A percentile compares a stretch with the other conserved stretches of the same genome.
Evolutionary conservation across 2,329 filamentous ascomycete genomes (phyloP).

Genomic region (Cladophialophora psammophila): DNA sequence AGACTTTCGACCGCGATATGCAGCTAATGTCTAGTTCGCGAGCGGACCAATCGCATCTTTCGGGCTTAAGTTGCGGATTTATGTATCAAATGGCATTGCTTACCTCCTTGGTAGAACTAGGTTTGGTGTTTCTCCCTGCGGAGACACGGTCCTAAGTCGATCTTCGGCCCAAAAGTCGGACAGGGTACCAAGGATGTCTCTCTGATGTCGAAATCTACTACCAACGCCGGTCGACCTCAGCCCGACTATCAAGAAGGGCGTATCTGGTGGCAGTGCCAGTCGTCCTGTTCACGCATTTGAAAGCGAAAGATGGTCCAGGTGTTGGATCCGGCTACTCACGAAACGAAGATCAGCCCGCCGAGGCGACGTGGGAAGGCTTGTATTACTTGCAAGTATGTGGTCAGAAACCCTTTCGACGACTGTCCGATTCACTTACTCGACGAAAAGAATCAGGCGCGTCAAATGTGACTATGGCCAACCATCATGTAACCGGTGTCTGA

Average conservation of each 20-base stretch:
- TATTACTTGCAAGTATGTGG: constrained; percentile 33
- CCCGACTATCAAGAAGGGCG: background rate
- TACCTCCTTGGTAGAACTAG: background rate
- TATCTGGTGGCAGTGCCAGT: background rate
- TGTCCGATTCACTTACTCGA: too few relatives aligned
- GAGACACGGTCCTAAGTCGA: background rate
- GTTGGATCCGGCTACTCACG: background rate
- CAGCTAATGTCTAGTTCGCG: constrained; percentile 35
- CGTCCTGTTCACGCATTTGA: background rate
- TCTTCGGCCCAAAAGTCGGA: background rate
- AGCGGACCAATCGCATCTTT: constrained; percentile 28
- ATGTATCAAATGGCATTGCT: background rate
- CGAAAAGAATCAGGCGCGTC: constrained; percentile 26
- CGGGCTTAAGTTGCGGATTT: constrained; percentile 13
- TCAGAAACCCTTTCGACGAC: too few relatives aligned
- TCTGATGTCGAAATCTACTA: background rate
- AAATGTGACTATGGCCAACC: constrained; percentile 45
- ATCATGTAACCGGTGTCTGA: constrained; percentile 47
- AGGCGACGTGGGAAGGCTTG: constrained; percentile 31
- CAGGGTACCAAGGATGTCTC: background rate
- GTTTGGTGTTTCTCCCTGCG: background rate
- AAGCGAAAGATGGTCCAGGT: background rate
- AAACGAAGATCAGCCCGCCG: background rate
- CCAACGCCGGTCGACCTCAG: background rate
- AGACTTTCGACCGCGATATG: constrained; percentile 13